Evolutionary conservation across 176 grass and related monocot genomes (phyloP).

Genomic region (Ampelocalamus luodianensis): DNA sequence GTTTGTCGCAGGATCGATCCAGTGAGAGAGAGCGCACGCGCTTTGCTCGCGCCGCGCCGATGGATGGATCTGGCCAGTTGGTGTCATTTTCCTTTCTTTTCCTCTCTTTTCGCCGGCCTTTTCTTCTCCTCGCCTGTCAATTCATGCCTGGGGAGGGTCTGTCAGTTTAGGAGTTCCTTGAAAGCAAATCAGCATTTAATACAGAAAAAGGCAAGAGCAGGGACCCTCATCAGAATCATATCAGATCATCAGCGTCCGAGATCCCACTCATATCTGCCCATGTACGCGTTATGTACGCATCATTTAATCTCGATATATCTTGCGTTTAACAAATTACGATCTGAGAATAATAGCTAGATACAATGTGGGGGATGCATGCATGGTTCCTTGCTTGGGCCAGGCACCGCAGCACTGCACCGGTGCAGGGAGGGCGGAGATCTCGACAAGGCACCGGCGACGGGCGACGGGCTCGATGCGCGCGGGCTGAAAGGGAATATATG

Average conservation of each 20-base stretch:
- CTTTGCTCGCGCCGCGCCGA: neutral
- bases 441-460: neutral
- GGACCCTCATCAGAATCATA: neutral
- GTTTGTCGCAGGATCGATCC: conserved; percentile 5
- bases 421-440: neutral
- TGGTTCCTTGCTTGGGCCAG: neutral
- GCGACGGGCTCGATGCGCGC: neutral
- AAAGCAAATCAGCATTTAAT: conserved; percentile 52
- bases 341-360: neutral
- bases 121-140: neutral
- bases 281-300: neutral
- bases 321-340: neutral
- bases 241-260: neutral
- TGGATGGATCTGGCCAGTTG: neutral
- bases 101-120: neutral
- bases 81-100: neutral
- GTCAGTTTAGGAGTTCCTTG: conserved; percentile 43
- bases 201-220: conserved; percentile 4
- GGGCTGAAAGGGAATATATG: neutral
- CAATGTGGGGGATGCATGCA: neutral
- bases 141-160: neutral
- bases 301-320: neutral
- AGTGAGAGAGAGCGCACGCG: neutral
- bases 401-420: neutral
- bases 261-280: neutral